phyloP scores from a whole-genome alignment of 2,329 filamentous ascomycete genomes.

The Thelonectria olida region DNA sequence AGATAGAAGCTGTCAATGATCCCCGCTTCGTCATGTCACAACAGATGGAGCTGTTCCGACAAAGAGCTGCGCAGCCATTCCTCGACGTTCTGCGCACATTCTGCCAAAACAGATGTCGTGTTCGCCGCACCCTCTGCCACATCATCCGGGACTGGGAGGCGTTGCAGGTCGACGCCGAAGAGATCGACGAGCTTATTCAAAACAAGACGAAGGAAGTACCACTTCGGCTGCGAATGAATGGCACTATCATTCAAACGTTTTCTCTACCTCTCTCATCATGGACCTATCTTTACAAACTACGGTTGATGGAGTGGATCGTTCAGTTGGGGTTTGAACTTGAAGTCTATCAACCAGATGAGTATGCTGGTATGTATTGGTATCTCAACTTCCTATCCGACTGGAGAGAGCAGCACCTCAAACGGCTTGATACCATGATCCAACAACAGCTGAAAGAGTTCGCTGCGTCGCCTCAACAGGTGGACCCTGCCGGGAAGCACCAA shows the following conservation, averaged over 20 bases:
- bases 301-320: conserved; percentile 85
- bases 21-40: conserved; percentile 77
- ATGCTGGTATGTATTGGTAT: conserved; percentile 92
- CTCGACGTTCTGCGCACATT: conserved; percentile 85
- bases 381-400: conserved; percentile 77
- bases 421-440: conserved; percentile 74
- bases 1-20: conserved; percentile 78
- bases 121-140: conserved; percentile 90
- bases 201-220: conserved; percentile 68
- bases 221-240: conserved; percentile 51
- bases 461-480: conserved; percentile 13
- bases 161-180: conserved; percentile 83
- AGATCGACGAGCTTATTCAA: conserved; percentile 76
- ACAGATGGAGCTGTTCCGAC: conserved; percentile 76
- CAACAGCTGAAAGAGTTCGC: conserved; percentile 47
- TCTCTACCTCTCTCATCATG: conserved; percentile 84
- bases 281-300: conserved; percentile 91
- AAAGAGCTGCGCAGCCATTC: conserved; percentile 73
- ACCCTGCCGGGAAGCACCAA: conserved; percentile 50
- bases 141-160: conserved; percentile 84
- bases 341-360: conserved; percentile 86
- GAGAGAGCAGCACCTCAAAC: conserved; percentile 73
- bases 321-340: conserved; percentile 95
- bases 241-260: conserved; percentile 62
- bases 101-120: conserved; percentile 89